A percentile compares a stretch with the other conserved stretches of the same genome.
phyloP scores from a whole-genome alignment of 768 basidiomycete genomes.

The Auricularia sp. region DNA sequence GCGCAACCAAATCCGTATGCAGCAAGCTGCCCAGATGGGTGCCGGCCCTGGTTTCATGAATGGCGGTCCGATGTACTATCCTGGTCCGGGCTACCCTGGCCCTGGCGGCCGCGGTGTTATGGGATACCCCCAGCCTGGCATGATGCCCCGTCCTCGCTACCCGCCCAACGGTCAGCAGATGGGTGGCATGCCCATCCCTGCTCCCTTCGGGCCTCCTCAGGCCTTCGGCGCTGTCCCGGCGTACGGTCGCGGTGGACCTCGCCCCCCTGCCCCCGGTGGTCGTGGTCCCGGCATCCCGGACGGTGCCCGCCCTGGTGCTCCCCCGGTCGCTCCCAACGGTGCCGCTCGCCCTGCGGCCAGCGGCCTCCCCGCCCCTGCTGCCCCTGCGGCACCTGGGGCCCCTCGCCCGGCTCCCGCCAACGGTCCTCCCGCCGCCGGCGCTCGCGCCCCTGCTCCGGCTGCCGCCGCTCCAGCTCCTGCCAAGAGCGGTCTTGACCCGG shows the following conservation, averaged over 20 bases:
- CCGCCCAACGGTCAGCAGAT: conserved; percentile 59
- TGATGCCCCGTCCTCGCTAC: conserved; percentile 83
- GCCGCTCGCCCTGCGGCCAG: conserved; percentile 35
- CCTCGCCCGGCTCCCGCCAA: conserved; percentile 23
- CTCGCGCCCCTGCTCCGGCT: conserved; percentile 29
- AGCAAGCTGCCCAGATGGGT: conserved; percentile 82
- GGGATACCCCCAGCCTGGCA: conserved; percentile 71
- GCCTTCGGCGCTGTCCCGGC: conserved; percentile 52
- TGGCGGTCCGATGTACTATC: conserved; percentile 71
- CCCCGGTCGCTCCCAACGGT: conserved; percentile 28
- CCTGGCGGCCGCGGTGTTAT: conserved; percentile 71
- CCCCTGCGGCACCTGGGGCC: conserved; percentile 32
- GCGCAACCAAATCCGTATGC: conserved; percentile 93
- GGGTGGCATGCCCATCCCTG: conserved; percentile 67
- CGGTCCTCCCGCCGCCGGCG: conserved; percentile 21
- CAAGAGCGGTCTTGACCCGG: conserved; percentile 39
- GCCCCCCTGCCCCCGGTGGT: conserved; percentile 32
- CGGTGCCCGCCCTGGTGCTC: not conserved
- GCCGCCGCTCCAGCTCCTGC: conserved; percentile 42
- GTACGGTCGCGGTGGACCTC: conserved; percentile 54
- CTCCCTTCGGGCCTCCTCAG: conserved; percentile 67
- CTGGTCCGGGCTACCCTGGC: conserved; percentile 68
- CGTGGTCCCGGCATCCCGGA: not conserved
- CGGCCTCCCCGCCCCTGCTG: conserved; percentile 34
- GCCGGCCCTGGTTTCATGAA: conserved; percentile 67